A percentile compares a stretch with the other conserved stretches of the same genome.
Conservation (phyloP, 108 stramenopile species). For the Cyclostephanos tholiformis region DNA sequence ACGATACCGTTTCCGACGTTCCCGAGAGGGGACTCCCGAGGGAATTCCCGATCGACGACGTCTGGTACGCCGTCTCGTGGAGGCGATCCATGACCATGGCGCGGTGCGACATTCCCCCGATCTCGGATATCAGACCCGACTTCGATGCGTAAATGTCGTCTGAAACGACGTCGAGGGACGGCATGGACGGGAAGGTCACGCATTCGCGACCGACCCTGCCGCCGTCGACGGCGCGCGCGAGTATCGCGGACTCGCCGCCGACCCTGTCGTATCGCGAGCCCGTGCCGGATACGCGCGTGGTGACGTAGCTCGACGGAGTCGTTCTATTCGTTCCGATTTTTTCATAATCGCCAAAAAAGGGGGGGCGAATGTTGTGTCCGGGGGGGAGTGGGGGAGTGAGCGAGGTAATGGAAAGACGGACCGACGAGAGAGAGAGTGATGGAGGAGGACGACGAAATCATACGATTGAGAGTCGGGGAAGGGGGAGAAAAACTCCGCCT, state of each 20-base stretch:
- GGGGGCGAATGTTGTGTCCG: no score
- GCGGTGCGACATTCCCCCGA: slow-evolving; percentile 43
- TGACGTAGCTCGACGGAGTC: slow-evolving; percentile 22
- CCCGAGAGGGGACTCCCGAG: slow-evolving; percentile 96
- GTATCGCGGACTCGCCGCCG: slow-evolving; percentile 37
- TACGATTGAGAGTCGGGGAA: no score
- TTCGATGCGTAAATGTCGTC: slow-evolving; percentile 10
- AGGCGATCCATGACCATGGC: slow-evolving; percentile 93
- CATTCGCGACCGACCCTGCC: slow-evolving; percentile 31
- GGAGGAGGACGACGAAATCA: no score
- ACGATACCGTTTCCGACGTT: slow-evolving; percentile 87
- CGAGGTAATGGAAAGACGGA: no score
- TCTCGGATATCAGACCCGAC: slow-evolving; percentile 13
- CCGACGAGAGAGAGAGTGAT: no score
- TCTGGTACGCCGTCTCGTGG: slow-evolving; percentile 94
- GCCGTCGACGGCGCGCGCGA: slow-evolving; percentile 27
- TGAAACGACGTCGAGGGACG: not conserved
- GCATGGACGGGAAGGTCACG: slow-evolving; percentile 24
- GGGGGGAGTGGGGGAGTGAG: no score
- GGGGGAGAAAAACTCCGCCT: no score
- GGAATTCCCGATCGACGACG: slow-evolving; percentile 63
- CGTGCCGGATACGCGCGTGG: slow-evolving; percentile 28
- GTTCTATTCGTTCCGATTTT: not conserved
- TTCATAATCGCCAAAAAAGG: no score
- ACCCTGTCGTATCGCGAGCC: slow-evolving; percentile 38